Conservation (phyloP, 2,329 filamentous ascomycete species). For the Berkeleyomyces basicola region DNA sequence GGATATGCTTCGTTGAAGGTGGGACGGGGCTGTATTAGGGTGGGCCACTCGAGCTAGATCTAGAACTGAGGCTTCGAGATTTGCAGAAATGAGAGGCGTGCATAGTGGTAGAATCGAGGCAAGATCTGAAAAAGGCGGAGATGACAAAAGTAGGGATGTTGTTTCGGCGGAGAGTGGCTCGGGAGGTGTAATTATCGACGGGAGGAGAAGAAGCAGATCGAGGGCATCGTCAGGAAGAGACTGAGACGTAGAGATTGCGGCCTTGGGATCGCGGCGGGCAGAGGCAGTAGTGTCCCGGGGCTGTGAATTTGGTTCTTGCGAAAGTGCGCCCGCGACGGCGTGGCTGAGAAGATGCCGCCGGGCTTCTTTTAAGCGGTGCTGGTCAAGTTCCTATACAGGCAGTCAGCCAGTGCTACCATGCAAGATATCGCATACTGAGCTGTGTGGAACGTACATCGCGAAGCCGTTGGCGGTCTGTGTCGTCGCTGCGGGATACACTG, state of each 20-base stretch:
- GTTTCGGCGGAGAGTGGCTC: slow-evolving; percentile 23
- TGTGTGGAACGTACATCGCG: slow-evolving; percentile 26
- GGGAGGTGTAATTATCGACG: slow-evolving; percentile 27
- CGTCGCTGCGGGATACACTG: slow-evolving; percentile 33
- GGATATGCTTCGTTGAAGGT: slow-evolving; percentile 40
- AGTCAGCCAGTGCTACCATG: not conserved
- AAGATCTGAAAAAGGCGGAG: slow-evolving; percentile 32
- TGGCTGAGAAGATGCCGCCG: slow-evolving; percentile 34
- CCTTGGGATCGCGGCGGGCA: slow-evolving; percentile 14
- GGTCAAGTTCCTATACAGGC: slow-evolving; percentile 29
- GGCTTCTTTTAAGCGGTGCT: slow-evolving; percentile 30
- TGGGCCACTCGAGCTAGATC: slow-evolving; percentile 30
- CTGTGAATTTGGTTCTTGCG: slow-evolving; percentile 18
- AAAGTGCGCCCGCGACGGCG: slow-evolving; percentile 32
- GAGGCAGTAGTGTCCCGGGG: slow-evolving; percentile 16
- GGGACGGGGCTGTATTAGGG: slow-evolving; percentile 35
- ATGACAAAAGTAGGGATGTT: slow-evolving; percentile 30
- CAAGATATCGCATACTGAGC: not conserved
- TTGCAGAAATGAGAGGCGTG: slow-evolving; percentile 29
- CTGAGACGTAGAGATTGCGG: slow-evolving; percentile 17
- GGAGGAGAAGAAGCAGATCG: slow-evolving; percentile 34
- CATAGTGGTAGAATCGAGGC: slow-evolving; percentile 32
- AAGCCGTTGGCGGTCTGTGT: slow-evolving; percentile 33
- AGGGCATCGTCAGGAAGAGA: slow-evolving; percentile 24
- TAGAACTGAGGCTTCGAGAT: slow-evolving; percentile 33